Evolutionary conservation across 2,329 filamentous ascomycete species (phyloP).

Genomic region (Periconia digitata): DNA sequence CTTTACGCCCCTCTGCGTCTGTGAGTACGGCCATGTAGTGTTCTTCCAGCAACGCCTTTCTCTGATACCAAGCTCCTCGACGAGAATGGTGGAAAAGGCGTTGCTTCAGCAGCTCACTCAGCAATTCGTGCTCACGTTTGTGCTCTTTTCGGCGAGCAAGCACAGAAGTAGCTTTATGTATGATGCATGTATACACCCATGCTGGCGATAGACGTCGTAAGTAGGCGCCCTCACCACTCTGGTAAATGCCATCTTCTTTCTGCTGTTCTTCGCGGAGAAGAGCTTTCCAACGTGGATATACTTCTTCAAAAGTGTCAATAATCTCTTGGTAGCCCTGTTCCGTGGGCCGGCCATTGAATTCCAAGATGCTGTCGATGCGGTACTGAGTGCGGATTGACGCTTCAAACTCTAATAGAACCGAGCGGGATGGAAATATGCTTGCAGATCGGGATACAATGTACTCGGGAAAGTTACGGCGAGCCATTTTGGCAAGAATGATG

Average conservation of each 20-base stretch:
- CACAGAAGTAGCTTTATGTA: slow-evolving; percentile 82
- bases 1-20: slow-evolving; percentile 26
- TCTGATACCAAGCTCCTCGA: slow-evolving; percentile 91
- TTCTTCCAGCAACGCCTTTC: slow-evolving; percentile 90
- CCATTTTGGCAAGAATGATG: slow-evolving; percentile 90
- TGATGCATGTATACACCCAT: slow-evolving; percentile 89
- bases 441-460: slow-evolving; percentile 89
- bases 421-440: slow-evolving; percentile 81
- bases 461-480: slow-evolving; percentile 80
- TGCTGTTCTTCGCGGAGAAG: slow-evolving; percentile 72
- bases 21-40: slow-evolving; percentile 74
- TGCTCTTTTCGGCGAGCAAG: slow-evolving; percentile 83
- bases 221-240: slow-evolving; percentile 84
- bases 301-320: slow-evolving; percentile 69
- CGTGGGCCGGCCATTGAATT: slow-evolving; percentile 72
- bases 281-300: slow-evolving; percentile 78
- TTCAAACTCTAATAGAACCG: slow-evolving; percentile 83
- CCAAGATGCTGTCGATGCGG: slow-evolving; percentile 77
- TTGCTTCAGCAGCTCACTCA: slow-evolving; percentile 76
- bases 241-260: slow-evolving; percentile 77
- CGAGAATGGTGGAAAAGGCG: slow-evolving; percentile 81
- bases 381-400: slow-evolving; percentile 80
- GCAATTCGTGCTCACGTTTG: slow-evolving; percentile 70
- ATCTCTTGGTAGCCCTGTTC: slow-evolving; percentile 68
- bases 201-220: slow-evolving; percentile 85